These are phyloP conservation scores for Clitopilus passeckerianus DNA, from an alignment of 768 basidiomycete genomes.

Conservation along the genomic window DNA sequence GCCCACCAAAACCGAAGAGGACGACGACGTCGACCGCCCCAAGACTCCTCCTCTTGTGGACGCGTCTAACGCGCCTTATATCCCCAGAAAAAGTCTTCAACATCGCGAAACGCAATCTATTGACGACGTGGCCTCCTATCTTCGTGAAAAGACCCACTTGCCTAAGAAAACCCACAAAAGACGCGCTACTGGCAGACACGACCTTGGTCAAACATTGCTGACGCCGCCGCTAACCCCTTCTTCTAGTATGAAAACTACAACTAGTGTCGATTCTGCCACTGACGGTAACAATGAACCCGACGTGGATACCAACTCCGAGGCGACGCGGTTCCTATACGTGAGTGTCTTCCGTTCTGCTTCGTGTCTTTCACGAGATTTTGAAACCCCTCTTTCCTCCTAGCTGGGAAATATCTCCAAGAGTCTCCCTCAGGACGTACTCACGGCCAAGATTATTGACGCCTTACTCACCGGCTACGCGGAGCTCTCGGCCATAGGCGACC, in stretches of 20 bases:
- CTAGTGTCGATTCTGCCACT: conserved; percentile 25
- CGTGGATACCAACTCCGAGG: conserved; percentile 17
- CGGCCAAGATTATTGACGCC: conserved; percentile 19
- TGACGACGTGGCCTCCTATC: conserved; percentile 13
- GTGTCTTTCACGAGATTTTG: neutral
- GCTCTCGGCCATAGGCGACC: neutral
- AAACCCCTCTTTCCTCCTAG: conserved; percentile 12
- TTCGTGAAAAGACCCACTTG: conserved; percentile 10
- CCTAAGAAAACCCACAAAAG: conserved; percentile 19
- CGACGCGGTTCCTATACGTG: conserved; percentile 33
- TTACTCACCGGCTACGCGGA: conserved; percentile 10
- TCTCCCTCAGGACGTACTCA: conserved; percentile 19
- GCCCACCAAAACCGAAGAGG: conserved; percentile 19
- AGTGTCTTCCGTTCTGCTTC: conserved; percentile 2
- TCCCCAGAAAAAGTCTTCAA: neutral
- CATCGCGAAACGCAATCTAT: conserved; percentile 13
- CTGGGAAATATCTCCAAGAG: conserved; percentile 30
- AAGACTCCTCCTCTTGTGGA: conserved; percentile 19
- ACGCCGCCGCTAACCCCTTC: conserved; percentile 73
- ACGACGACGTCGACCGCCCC: neutral
- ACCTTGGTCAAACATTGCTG: conserved; percentile 35
- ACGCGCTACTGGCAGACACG: conserved; percentile 28
- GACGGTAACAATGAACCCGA: conserved; percentile 12
- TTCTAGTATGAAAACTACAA: conserved; percentile 39
- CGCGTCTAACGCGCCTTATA: neutral